Conservation (phyloP, 192 early-diverging fungal genomes). For the Gonapodya sp. region DNA sequence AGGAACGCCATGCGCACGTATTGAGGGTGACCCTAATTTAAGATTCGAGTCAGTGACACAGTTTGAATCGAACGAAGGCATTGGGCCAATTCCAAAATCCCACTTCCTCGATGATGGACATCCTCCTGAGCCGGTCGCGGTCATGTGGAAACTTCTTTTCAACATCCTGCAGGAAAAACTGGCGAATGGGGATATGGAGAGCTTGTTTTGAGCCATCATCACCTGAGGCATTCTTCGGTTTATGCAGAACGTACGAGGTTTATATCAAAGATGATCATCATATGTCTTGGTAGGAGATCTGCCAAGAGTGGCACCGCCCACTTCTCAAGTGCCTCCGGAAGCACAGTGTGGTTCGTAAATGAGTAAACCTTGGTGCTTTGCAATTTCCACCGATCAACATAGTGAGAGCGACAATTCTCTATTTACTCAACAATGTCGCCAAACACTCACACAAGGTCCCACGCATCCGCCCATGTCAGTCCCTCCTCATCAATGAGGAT, state of each 20-base stretch:
- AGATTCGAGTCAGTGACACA: not conserved
- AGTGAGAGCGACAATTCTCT: not conserved
- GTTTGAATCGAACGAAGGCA: not conserved
- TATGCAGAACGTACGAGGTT: slow-evolving; percentile 56
- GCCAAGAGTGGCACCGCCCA: slow-evolving; percentile 93
- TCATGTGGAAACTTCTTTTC: slow-evolving; percentile 79
- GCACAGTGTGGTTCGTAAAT: slow-evolving; percentile 98
- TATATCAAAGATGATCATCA: slow-evolving; percentile 99
- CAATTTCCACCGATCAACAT: slow-evolving; percentile 4
- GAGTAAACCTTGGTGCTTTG: slow-evolving; percentile 84
- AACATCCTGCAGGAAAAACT: slow-evolving; percentile 89
- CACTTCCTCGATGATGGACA: slow-evolving; percentile 93
- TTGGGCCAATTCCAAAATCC: no score
- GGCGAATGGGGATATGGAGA: not conserved
- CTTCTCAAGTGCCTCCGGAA: slow-evolving; percentile 96
- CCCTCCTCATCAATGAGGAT: slow-evolving; percentile 86
- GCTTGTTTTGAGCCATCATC: not conserved
- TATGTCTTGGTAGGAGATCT: slow-evolving; percentile 88
- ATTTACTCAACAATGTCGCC: not conserved
- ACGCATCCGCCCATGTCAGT: slow-evolving; percentile 88
- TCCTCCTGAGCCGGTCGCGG: slow-evolving; percentile 68
- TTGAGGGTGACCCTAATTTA: slow-evolving; percentile 55
- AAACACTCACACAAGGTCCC: slow-evolving; percentile 47
- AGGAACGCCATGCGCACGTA: slow-evolving; percentile 95
- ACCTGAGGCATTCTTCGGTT: no score